These are phyloP conservation scores for Metschnikowia colocasiae DNA, from an alignment of 805 yeast species.

Conservation along the genomic window DNA sequence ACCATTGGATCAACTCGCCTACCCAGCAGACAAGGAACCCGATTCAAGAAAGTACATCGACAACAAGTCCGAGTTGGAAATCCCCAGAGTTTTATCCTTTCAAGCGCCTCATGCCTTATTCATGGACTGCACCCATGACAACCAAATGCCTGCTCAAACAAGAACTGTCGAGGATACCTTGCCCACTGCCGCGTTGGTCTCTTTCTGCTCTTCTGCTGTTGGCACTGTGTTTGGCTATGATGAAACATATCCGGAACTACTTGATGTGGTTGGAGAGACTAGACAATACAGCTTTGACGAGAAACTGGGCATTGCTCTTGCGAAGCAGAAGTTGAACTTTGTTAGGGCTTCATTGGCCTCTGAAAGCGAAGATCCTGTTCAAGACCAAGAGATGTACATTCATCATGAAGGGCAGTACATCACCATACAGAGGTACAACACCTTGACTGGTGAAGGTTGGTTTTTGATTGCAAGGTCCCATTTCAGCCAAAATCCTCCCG, in stretches of 20 bases:
- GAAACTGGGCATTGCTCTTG: slow-evolving; percentile 65
- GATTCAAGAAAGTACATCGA: slow-evolving; percentile 21
- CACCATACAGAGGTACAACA: slow-evolving; percentile 82
- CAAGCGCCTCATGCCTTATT: slow-evolving; percentile 89
- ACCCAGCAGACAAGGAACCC: slow-evolving; percentile 52
- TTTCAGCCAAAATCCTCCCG: slow-evolving; percentile 45
- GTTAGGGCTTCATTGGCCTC: slow-evolving; percentile 57
- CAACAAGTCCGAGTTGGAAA: slow-evolving; percentile 57
- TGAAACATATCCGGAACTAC: slow-evolving; percentile 78
- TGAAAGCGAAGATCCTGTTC: slow-evolving; percentile 51
- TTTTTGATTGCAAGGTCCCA: slow-evolving; percentile 84
- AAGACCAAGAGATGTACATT: slow-evolving; percentile 80
- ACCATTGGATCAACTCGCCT: slow-evolving; percentile 71
- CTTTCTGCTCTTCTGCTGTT: slow-evolving; percentile 88
- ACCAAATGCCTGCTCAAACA: slow-evolving; percentile 82
- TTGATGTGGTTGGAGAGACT: slow-evolving; percentile 76
- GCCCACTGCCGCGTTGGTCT: slow-evolving; percentile 91
- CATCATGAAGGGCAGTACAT: slow-evolving; percentile 93
- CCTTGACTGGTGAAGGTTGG: slow-evolving; percentile 83
- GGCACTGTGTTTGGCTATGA: slow-evolving; percentile 95
- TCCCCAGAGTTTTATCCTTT: slow-evolving; percentile 62
- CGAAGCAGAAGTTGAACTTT: slow-evolving; percentile 57
- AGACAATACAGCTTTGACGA: slow-evolving; percentile 53
- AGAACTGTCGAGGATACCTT: slow-evolving; percentile 92
- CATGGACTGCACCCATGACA: slow-evolving; percentile 98